phyloP scores from a whole-genome alignment of 1,284 basidiomycete species.

The Rhodotorula sp. region DNA sequence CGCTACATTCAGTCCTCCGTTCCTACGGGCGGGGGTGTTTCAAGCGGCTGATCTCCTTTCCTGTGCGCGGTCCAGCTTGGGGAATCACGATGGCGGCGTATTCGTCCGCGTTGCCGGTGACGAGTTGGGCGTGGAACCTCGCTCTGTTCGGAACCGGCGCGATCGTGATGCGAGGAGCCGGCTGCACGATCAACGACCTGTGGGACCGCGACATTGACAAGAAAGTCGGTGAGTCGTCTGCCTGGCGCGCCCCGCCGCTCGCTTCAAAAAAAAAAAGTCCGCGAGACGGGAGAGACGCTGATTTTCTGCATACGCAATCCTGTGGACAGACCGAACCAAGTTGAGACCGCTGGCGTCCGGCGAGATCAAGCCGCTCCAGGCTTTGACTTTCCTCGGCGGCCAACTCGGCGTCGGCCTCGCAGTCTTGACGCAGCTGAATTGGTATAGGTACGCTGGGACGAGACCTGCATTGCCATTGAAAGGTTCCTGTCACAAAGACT shows the following conservation, averaged over 20 bases:
- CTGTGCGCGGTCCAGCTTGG: slow-evolving; percentile 64
- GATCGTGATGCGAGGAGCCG: slow-evolving; percentile 93
- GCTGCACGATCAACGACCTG: slow-evolving; percentile 98
- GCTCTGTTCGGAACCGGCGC: slow-evolving; percentile 86
- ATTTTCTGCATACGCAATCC: too few species aligned
- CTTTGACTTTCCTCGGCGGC: slow-evolving; percentile 74
- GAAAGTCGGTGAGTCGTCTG: slow-evolving; percentile 71
- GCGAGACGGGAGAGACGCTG: too few species aligned
- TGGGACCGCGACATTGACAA: slow-evolving; percentile 93
- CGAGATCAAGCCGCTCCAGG: slow-evolving; percentile 72
- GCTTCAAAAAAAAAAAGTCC: not conserved
- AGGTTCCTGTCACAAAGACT: too few species aligned
- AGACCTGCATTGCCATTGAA: too few species aligned
- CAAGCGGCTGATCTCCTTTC: not conserved
- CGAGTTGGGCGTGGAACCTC: slow-evolving; percentile 70
- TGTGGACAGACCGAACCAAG: slow-evolving; percentile 60
- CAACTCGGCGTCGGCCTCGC: slow-evolving; percentile 85
- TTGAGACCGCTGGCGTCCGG: slow-evolving; percentile 73
- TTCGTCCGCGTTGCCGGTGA: slow-evolving; percentile 62
- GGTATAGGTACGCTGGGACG: slow-evolving; percentile 68
- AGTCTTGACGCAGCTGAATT: slow-evolving; percentile 86
- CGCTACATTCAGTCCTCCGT: not conserved
- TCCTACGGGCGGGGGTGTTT: too few species aligned
- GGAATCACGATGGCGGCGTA: slow-evolving; percentile 92
- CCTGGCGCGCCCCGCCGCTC: not conserved